Conservation (phyloP, 2,329 filamentous ascomycete genomes). For the Fusarium nodosum region DNA sequence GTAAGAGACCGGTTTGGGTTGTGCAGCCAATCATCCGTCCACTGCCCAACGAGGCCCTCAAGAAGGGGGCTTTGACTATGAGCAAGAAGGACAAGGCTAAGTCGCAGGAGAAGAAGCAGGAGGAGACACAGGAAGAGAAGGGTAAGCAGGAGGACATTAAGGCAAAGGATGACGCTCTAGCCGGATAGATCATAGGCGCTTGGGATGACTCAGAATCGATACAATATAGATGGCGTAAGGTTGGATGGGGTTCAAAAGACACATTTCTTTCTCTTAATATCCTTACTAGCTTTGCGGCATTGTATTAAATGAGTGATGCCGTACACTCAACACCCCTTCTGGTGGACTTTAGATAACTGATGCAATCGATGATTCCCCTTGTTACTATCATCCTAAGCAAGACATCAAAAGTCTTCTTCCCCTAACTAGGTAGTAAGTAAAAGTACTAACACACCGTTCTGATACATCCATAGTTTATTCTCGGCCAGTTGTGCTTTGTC, state of each 20-base stretch:
- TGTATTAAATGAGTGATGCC: not conserved
- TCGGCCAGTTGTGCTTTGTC: not conserved
- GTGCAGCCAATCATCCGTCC: conserved; percentile 89
- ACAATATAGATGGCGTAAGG: conserved; percentile 39
- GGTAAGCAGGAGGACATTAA: conserved; percentile 46
- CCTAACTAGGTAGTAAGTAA: not conserved
- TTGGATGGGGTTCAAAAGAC: conserved; percentile 6
- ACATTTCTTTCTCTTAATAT: not conserved
- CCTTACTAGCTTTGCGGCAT: not conserved
- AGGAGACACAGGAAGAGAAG: conserved; percentile 44
- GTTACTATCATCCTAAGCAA: not conserved
- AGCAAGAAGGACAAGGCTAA: conserved; percentile 76
- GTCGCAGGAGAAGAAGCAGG: conserved; percentile 43
- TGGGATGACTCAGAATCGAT: not conserved
- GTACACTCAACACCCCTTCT: not conserved
- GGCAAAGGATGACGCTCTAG: conserved; percentile 46
- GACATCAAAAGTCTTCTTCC: not conserved
- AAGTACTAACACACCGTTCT: not conserved
- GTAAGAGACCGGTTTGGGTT: conserved; percentile 85
- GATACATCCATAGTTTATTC: not conserved
- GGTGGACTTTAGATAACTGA: not conserved
- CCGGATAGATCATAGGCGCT: conserved; percentile 38
- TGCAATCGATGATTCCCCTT: not conserved
- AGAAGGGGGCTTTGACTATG: conserved; percentile 79
- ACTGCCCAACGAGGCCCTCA: conserved; percentile 86